These are phyloP conservation scores for Pythium folliculosum DNA, from an alignment of 352 stramenopile species.

Conservation along the genomic window DNA sequence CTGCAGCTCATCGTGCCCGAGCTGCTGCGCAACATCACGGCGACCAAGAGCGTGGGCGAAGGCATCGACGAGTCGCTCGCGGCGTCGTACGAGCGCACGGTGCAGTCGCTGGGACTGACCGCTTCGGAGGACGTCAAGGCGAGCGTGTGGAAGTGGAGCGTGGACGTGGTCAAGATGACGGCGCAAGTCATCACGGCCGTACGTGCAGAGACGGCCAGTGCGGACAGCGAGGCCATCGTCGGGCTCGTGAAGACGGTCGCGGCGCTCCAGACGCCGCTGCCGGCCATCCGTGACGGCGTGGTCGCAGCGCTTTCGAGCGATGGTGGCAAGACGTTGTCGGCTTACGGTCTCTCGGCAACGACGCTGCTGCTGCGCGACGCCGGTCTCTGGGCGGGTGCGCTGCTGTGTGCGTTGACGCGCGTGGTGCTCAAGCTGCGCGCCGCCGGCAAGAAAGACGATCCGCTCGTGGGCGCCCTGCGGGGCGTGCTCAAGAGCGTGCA, in stretches of 20 bases:
- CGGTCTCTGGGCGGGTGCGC: slow-evolving; percentile 54
- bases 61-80: slow-evolving; percentile 34
- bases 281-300: slow-evolving; percentile 22
- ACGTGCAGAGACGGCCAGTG: slow-evolving; percentile 1
- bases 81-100: slow-evolving; percentile 33
- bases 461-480: slow-evolving; percentile 39
- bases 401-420: slow-evolving; percentile 48
- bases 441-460: slow-evolving; percentile 67
- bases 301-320: slow-evolving; percentile 9
- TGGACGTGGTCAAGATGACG: slow-evolving; percentile 21
- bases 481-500: slow-evolving; percentile 65
- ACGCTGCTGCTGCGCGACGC: slow-evolving; percentile 61
- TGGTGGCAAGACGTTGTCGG: slow-evolving; percentile 34
- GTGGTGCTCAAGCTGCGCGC: slow-evolving; percentile 58
- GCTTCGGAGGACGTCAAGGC: slow-evolving; percentile 32
- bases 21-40: slow-evolving; percentile 43
- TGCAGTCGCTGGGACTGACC: slow-evolving; percentile 25
- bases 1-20: slow-evolving; percentile 55
- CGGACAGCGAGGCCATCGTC: neutral
- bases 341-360: slow-evolving; percentile 51
- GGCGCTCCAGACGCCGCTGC: slow-evolving; percentile 19
- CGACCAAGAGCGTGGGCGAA: neutral
- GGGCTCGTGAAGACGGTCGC: slow-evolving; percentile 7
- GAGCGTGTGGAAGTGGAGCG: slow-evolving; percentile 63
- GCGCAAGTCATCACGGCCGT: slow-evolving; percentile 21